Evolutionary conservation across 2,329 filamentous ascomycete species (phyloP), one percentile per base, ranked within the genome.

Genomic region (Xylariaceae sp.): DNA sequence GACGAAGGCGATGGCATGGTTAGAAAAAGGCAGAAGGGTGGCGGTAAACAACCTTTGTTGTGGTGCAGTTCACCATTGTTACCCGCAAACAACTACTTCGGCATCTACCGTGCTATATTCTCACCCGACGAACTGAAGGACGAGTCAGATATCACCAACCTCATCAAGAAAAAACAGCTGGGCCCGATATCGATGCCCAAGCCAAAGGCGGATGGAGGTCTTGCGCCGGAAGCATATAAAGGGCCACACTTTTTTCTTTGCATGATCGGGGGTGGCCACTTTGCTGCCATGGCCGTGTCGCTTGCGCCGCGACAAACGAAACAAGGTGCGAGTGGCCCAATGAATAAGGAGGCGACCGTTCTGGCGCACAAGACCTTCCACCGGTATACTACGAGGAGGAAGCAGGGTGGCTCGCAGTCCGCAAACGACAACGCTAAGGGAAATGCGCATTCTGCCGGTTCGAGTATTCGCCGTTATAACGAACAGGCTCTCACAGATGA

Each of bases 231-330:
- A 7, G 75, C 76, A 3, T 83, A 86, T 67, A 82, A 84, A 29
- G 85, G 86, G 6, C 89, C 91, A 2, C 91, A 97, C 68, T 84
- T 96, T 48, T 97, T 99, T 68, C 80, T 99, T 47, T 97, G 91
- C 72, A 99, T 99, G 94, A 95, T 99, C 49, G 94, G 94, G 29
- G 94, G 94, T 56, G 94, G 94, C 0, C 94, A 99, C 70, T 99
- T 99, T 68, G 94, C 94, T 0, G 94, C 89, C 49, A 97, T 97
- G 91, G 79, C 97, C 8, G 88, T 99, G 8, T 91, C 91, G 0
- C 79, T 97, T 3, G 84, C 89, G 0, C 91, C 94, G 0, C 88
- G 91, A 59, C 76, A 87, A 51, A 81, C 83, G 39, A 92, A 89
- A 68, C 83, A 83, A 50, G 76, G 78, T 2, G 76, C 81, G 9